Evolutionary conservation across 225 moss, liverwort and hornwort species (phyloP), one percentile per base, ranked within the genome.

Genomic region (Bryoerythrophyllum caledonicum): DNA sequence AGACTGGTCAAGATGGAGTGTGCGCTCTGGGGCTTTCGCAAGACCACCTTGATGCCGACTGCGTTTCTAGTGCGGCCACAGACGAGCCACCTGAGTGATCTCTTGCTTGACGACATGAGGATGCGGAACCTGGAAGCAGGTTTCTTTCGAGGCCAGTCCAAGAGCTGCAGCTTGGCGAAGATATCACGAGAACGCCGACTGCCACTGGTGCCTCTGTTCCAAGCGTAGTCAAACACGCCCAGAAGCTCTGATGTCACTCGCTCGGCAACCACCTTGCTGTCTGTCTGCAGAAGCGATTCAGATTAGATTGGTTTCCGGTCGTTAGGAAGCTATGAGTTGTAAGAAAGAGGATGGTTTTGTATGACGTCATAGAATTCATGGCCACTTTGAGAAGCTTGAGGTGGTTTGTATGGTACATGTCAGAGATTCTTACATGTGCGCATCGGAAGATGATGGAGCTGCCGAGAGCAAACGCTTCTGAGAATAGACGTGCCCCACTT

Each of bases 371-470:
- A 38, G 10, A 37, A 37, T 7, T 37, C 37, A 37, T 37, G 37
- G 10, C 2, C 8, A 38, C 10, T 38, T 38, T 38, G 7, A 38
- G 8, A 38, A 9, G 8, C 38, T 38, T 1, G 75, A 60, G 44
- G 38, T 38, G 38, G 20, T 38, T 3, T 10, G 34, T 34, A 34
- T 34, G 34, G 6, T 34, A 34, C 34, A 34, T 38, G 8, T 38
- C 38, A 38, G 38, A 38, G 9, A 0, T 21, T 28, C 61, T 67
- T 76, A 89, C 89, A 63, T 86, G 83, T 15, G 94, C 89, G 89
- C 92, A 94, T 54, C 94, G 81, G 62, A 89, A 94, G 12, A 85
- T 87, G 35, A 94, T 84, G 19, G 90, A 92, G 63, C 87, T 89
- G 27, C 94, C 94, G 32, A 90, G 84, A 27, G 89, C 85, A 46